Conservation (phyloP, 257 asterid species). For the Pogostemon cablin region DNA sequence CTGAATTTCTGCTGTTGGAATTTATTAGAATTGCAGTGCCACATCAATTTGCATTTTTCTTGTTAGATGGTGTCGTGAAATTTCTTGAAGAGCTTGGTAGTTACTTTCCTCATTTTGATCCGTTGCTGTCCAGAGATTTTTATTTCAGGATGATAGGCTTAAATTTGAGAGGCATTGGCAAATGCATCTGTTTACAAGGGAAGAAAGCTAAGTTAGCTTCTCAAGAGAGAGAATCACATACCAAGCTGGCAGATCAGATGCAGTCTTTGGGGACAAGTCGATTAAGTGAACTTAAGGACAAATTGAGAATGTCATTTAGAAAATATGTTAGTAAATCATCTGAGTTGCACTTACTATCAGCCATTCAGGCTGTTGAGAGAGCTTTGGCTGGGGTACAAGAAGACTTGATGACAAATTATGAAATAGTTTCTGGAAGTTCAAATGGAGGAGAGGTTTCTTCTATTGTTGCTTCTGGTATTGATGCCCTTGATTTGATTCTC, state of each 20-base stretch:
- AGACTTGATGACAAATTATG: constrained; percentile 60
- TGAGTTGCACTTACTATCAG: constrained; percentile 63
- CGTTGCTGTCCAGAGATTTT: constrained; percentile 57
- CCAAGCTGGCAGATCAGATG: constrained; percentile 43
- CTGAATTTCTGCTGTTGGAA: constrained; percentile 63
- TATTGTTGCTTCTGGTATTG: constrained; percentile 83
- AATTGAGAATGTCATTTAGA: constrained; percentile 66
- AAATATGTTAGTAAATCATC: constrained; percentile 64
- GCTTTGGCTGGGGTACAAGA: constrained; percentile 83
- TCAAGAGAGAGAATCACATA: constrained; percentile 56
- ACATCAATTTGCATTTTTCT: constrained; percentile 48
- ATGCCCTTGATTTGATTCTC: constrained; percentile 72
- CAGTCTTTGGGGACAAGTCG: constrained; percentile 40
- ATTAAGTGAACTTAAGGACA: constrained; percentile 58
- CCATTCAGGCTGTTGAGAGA: constrained; percentile 81
- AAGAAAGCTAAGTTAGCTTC: constrained; percentile 70
- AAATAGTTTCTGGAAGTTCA: constrained; percentile 57
- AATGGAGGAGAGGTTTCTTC: constrained; percentile 72
- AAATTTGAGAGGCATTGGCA: constrained; percentile 77
- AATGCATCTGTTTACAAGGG: constrained; percentile 82
- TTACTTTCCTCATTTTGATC: constrained; percentile 60
- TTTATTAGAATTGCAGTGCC: constrained; percentile 52
- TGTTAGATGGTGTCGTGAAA: constrained; percentile 72
- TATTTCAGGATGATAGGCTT: constrained; percentile 62
- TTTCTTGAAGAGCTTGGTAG: constrained; percentile 79